Evolutionary conservation across 2,329 filamentous ascomycete species (phyloP).

Genomic region (Colletotrichum limetticola): DNA sequence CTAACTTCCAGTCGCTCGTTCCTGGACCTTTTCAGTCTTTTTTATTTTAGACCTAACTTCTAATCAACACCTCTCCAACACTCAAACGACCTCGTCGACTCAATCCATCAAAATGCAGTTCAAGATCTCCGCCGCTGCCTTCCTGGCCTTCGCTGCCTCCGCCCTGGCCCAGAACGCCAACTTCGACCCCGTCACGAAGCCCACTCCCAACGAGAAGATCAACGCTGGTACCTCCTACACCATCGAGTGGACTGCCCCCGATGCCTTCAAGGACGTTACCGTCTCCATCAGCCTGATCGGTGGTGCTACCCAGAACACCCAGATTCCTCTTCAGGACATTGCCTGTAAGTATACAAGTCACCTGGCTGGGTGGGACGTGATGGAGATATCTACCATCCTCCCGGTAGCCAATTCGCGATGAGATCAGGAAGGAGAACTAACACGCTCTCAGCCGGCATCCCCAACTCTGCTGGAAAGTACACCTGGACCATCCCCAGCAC

Average conservation of each 20-base stretch:
- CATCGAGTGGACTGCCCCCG: conserved; percentile 60
- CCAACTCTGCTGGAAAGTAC: conserved; percentile 57
- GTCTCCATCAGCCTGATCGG: conserved; percentile 66
- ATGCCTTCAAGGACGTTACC: conserved; percentile 52
- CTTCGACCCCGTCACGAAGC: conserved; percentile 65
- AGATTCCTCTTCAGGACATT: conserved; percentile 55
- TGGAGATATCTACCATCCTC: neutral
- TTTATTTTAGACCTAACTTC: conserved; percentile 20
- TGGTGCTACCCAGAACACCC: conserved; percentile 55
- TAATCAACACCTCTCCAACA: conserved; percentile 11
- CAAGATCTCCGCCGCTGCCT: conserved; percentile 56
- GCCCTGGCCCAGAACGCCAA: conserved; percentile 64
- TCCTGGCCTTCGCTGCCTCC: conserved; percentile 62
- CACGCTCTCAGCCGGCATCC: conserved; percentile 53
- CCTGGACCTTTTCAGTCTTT: conserved; percentile 22
- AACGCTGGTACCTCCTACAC: conserved; percentile 59
- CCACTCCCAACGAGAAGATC: conserved; percentile 55
- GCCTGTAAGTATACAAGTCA: conserved; percentile 56
- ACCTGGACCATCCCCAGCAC: conserved; percentile 60
- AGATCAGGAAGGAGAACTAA: conserved; percentile 35
- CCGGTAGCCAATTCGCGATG: neutral
- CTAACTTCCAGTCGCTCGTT: conserved; percentile 32
- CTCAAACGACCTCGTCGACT: conserved; percentile 29
- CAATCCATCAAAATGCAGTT: conserved; percentile 66
- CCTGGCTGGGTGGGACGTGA: neutral